Base-by-base conservation (phyloP, 257 asterid species). In the Plectranthus barbatus region DNA sequence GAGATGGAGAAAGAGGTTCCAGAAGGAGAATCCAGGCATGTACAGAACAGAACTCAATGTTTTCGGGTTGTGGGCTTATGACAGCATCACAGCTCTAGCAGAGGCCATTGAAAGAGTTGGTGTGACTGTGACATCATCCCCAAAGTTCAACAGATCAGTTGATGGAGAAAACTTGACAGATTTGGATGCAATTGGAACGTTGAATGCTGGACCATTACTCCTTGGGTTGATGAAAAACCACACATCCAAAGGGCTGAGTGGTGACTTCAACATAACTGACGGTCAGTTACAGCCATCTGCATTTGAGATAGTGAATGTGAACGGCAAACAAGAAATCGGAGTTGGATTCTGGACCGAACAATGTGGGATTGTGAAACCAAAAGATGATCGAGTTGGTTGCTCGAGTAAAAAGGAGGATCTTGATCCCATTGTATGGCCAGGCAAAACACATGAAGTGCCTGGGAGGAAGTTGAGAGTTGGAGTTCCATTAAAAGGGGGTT, bases 51-150 rank as follows among this genome's bases (percentile, higher is more conserved):
- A 78, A 9, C 66, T 67, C 14, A 76, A 76, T 58, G 73, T 70
- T 60, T 80, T 71, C 2, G 90, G 86, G 24, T 41, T 76, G 54
- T 83, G 83, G 86, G 86, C 83, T 4, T 83, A 83, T 55, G 90
- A 83, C 26, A 69, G 77, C 51, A 68, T 49, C 1, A 40, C 14
- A 7, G 78, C 78, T 56, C 56, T 83, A 19, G 86, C 86, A 18
- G 64, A 21, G 58, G 83, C 74, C 36, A 24, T 72, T 4, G 81
- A 78, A 57, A 60, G 26, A 31, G 61, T 64, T 15, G 69, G 77
- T 20, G 64, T 31, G 8, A 36, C n/a, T n/a, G n/a, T n/a, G n/a
- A n/a, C n/a, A n/a, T n/a, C 64, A 50, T 51, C 8, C 14, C 68
- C 67, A 6, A 36, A 11, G 13, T 62, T 54, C 56, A 61, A 53